Evolutionary conservation across 2,329 filamentous ascomycete species (phyloP), one percentile per base, ranked within the genome.

Genomic region (Shiraia sp.): DNA sequence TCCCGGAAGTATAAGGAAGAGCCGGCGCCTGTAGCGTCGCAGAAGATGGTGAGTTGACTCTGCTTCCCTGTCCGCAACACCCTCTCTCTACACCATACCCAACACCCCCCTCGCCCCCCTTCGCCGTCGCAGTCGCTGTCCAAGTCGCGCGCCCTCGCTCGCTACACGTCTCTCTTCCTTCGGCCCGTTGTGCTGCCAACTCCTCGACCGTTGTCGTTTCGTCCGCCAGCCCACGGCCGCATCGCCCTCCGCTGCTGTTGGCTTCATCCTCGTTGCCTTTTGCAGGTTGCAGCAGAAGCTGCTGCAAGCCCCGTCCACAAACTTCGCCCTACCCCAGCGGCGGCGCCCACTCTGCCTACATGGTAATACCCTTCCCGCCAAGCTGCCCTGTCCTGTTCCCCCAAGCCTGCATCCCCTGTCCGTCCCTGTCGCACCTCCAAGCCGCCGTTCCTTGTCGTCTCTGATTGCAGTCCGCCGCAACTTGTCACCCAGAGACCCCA

Each of bases 1-100:
- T 42, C 64, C 59, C 65, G 66, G 55, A 68, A 65, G 63, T 71
- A 71, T 71, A 71, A 71, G 68, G 68, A 71, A 70, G 66, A 69
- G 59, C 64, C 67, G 65, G 69, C 65, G 65, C 68, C 68, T 68
- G 66, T 66, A 68, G 67, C 67, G 66, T 68, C 63, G 61, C 66
- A 63, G 41, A 65, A 65, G 57, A 65, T 70, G 61, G 69, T 72
- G 63, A 71, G 69, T 71, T 60, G 64, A 66, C 64, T 69, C 55
- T 61, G 52, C 55, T 59, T 66, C 63, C 66, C 63, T 57, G 52
- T 47, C 53, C 53, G 29, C 38, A 19, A 32, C 43, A 39, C 41
- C 37, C 36, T 49, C 40, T 33, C 36, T 45, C 33, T 32, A 35
- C 57, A 40, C 57, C 55, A n/a, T n/a, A n/a, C 53, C 49, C 49